phyloP scores from a whole-genome alignment of 768 basidiomycete genomes.

The Pleurotus salmoneostramineus region DNA sequence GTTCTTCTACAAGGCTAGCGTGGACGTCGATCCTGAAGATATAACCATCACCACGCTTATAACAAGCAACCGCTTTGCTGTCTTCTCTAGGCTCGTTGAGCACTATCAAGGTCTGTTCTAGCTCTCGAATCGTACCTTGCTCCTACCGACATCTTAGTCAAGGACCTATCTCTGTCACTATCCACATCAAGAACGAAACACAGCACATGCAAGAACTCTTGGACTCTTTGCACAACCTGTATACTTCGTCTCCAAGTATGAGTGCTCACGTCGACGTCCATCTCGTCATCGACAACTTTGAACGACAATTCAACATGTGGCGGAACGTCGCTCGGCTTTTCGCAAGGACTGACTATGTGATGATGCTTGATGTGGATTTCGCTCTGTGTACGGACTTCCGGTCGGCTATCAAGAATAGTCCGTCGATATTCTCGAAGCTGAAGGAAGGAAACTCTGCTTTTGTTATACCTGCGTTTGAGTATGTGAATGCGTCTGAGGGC shows the following conservation, averaged over 20 bases:
- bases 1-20: conserved; percentile 73
- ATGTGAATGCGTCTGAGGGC: conserved; percentile 60
- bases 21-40: conserved; percentile 53
- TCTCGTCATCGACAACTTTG: conserved; percentile 76
- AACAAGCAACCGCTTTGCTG: conserved; percentile 73
- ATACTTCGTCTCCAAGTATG: conserved; percentile 65
- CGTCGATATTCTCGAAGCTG: conserved; percentile 41
- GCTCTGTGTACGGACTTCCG: conserved; percentile 81
- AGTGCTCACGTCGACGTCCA: conserved; percentile 76
- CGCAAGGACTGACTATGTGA: conserved; percentile 77
- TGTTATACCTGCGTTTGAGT: conserved; percentile 87
- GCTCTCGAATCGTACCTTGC: not conserved
- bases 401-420: conserved; percentile 42
- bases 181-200: conserved; percentile 62
- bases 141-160: no score
- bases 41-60: conserved; percentile 86
- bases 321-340: conserved; percentile 83
- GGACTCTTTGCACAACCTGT: conserved; percentile 59
- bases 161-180: conserved; percentile 85
- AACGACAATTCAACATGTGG: conserved; percentile 89
- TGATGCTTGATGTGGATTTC: conserved; percentile 93
- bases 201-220: conserved; percentile 47
- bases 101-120: conserved; percentile 63
- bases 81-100: conserved; percentile 67
- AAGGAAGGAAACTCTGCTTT: conserved; percentile 62